A percentile compares a stretch with the other conserved stretches of the same genome.
These are phyloP conservation scores for Paratinospora sagittata DNA, from an alignment of 164 flowering plant species.

Conservation along the genomic window DNA sequence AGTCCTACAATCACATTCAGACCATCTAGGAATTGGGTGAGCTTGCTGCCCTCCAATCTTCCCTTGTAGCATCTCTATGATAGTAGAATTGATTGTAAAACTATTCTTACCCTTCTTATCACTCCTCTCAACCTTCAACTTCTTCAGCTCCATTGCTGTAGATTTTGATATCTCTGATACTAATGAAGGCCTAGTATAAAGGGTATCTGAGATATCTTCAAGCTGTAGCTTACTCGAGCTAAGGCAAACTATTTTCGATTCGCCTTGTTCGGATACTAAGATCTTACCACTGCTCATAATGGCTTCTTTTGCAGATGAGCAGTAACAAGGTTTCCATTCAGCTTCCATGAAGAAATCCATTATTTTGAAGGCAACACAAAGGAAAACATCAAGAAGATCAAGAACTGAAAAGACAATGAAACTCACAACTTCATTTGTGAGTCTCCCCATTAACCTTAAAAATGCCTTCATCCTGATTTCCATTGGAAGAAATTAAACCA, in stretches of 20 bases:
- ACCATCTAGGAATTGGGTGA: constrained; percentile 72
- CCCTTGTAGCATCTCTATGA: constrained; percentile 78
- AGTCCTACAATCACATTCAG: constrained; percentile 72
- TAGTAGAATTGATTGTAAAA: constrained; percentile 58
- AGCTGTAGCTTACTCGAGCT: constrained; percentile 52
- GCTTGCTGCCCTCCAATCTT: constrained; percentile 42
- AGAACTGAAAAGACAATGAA: constrained; percentile 62
- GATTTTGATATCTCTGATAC: constrained; percentile 57
- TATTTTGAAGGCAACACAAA: constrained; percentile 55
- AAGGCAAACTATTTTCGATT: constrained; percentile 59
- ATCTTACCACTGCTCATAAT: constrained; percentile 64
- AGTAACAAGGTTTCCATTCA: constrained; percentile 88
- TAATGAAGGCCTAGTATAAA: constrained; percentile 66
- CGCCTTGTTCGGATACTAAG: constrained; percentile 71
- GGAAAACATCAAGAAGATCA: constrained; percentile 62
- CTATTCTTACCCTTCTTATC: constrained; percentile 9
- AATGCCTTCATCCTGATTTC: constrained; percentile 24
- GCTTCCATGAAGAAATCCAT: constrained; percentile 68
- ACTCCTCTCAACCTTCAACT: constrained; percentile 28
- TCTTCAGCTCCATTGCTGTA: constrained; percentile 40
- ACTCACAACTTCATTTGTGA: constrained; percentile 53
- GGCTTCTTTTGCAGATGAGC: constrained; percentile 63
- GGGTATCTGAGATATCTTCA: constrained; percentile 91
- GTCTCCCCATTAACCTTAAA: constrained; percentile 31
- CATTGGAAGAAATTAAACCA: no score